Evolutionary conservation across 768 basidiomycete genomes (phyloP).

Genomic region (Lanmaoa pseudosensibilis): DNA sequence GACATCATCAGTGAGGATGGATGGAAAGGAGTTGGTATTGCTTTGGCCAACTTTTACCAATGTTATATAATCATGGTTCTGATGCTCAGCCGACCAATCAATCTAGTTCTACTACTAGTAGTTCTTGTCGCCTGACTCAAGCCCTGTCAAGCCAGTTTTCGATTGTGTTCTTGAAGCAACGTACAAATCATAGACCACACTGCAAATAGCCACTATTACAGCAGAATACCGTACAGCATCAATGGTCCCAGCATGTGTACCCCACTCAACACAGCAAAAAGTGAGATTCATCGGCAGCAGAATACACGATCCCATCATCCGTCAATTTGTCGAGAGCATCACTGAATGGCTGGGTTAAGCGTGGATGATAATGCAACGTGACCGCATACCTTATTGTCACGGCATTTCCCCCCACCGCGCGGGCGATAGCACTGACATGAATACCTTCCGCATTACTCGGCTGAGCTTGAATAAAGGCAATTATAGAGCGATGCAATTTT

Average conservation of each 20-base stretch:
- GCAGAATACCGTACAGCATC: background rate
- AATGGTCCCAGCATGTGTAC: background rate
- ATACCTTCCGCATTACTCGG: slow-evolving; percentile 62
- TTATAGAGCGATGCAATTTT: slow-evolving; percentile 58
- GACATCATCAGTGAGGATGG: slow-evolving; percentile 5
- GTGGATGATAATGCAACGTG: background rate
- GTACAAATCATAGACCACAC: background rate
- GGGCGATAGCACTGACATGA: slow-evolving; percentile 70
- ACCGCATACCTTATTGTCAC: slow-evolving; percentile 57
- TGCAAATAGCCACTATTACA: background rate
- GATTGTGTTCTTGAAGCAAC: background rate
- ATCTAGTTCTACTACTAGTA: too few relatives aligned
- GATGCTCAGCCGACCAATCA: too few relatives aligned
- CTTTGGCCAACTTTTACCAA: background rate
- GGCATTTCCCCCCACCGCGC: slow-evolving; percentile 59
- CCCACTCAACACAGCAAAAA: slow-evolving; percentile 51
- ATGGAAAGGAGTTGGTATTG: background rate
- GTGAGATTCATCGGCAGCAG: slow-evolving; percentile 81
- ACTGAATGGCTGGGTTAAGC: slow-evolving; percentile 38
- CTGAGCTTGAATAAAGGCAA: slow-evolving; percentile 57
- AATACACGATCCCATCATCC: slow-evolving; percentile 78
- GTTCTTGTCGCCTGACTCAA: background rate
- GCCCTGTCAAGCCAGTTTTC: background rate
- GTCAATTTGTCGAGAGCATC: slow-evolving; percentile 74
- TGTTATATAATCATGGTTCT: slow-evolving; percentile 9